Conservation (phyloP, 345 rosid genomes). For the Dipteronia dyeriana region DNA sequence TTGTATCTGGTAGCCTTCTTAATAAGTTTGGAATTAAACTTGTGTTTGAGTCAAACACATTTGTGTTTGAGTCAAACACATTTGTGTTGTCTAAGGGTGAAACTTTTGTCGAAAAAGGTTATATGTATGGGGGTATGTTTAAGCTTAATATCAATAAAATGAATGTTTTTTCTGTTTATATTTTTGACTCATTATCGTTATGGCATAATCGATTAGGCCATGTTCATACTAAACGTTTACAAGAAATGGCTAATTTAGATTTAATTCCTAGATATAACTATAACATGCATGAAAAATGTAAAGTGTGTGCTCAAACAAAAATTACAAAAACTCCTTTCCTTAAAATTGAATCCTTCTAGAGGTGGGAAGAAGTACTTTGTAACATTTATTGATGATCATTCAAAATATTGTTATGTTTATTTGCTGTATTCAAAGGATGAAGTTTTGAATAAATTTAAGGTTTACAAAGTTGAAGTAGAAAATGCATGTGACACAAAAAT, state of each 20-base stretch:
- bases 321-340: background rate
- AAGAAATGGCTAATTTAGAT: background rate
- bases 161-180: background rate
- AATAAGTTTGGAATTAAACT: no score
- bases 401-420: background rate
- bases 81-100: no score
- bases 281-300: background rate
- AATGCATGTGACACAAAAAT: background rate
- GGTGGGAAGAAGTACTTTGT: background rate
- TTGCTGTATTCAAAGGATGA: background rate
- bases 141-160: no score
- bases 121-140: no score
- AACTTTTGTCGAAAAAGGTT: no score
- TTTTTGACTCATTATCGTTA: background rate
- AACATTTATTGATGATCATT: background rate
- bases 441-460: slow-evolving; percentile 1
- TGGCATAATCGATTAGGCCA: background rate
- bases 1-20: no score
- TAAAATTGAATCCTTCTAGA: background rate
- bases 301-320: no score
- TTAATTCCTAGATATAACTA: background rate
- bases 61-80: no score
- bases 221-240: background rate
- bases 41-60: no score
- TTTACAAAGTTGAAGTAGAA: background rate